These are phyloP conservation scores for Saccharomyces hybrid DNA, from an alignment of 1,139 yeast species.

Conservation along the genomic window DNA sequence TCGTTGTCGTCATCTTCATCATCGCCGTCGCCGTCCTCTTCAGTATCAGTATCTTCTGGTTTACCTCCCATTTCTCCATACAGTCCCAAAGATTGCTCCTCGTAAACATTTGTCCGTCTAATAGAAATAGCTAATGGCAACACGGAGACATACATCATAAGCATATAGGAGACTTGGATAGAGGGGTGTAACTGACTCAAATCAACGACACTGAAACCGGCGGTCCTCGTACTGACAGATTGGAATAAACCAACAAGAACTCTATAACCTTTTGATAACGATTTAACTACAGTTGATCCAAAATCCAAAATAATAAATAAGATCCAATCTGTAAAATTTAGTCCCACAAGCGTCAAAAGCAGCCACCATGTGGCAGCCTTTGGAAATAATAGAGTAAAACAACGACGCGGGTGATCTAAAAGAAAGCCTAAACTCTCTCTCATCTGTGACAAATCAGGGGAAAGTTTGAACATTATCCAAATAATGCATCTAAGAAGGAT, in stretches of 20 bases:
- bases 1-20: slow-evolving; percentile 19
- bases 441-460: slow-evolving; percentile 57
- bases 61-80: slow-evolving; percentile 42
- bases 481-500: slow-evolving; percentile 48
- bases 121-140: slow-evolving; percentile 93
- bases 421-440: slow-evolving; percentile 79
- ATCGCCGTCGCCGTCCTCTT: slow-evolving; percentile 6
- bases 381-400: slow-evolving; percentile 88
- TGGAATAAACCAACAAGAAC: slow-evolving; percentile 80
- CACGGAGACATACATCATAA: slow-evolving; percentile 59
- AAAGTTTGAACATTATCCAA: slow-evolving; percentile 40
- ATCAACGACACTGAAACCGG: too few species aligned
- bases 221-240: slow-evolving; percentile 47
- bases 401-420: slow-evolving; percentile 93
- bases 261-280: slow-evolving; percentile 57
- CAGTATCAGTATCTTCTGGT: slow-evolving; percentile 15
- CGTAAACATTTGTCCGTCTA: slow-evolving; percentile 94
- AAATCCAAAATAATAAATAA: slow-evolving; percentile 75
- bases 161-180: too few species aligned
- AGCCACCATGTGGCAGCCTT: slow-evolving; percentile 95
- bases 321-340: slow-evolving; percentile 72
- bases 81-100: slow-evolving; percentile 89
- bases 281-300: slow-evolving; percentile 40
- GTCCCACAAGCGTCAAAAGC: slow-evolving; percentile 56
- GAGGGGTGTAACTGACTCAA: too few species aligned